phyloP scores from a whole-genome alignment of 176 grass and related monocot genomes.

The Rhynchospora tenuis region DNA sequence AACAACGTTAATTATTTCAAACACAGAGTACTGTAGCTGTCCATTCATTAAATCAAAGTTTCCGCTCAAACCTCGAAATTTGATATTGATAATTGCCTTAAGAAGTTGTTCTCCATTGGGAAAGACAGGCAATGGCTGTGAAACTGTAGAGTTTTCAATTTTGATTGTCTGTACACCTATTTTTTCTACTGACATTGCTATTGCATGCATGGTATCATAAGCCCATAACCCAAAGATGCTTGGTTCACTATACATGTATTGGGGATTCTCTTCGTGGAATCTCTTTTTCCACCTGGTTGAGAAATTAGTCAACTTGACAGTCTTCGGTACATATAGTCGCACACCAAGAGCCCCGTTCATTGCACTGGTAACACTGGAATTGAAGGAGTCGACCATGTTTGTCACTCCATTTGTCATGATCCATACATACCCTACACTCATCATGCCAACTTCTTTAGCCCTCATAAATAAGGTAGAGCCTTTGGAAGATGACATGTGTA shows the following conservation, averaged over 20 bases:
- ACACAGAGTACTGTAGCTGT: constrained; percentile 31
- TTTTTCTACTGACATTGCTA: constrained; percentile 33
- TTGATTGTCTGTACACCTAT: constrained; percentile 1
- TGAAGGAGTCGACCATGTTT: constrained; percentile 36
- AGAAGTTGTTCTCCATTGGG: constrained; percentile 37
- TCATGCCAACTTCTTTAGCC: constrained; percentile 43
- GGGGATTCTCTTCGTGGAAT: constrained; percentile 33
- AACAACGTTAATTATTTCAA: constrained; percentile 50
- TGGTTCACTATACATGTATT: constrained; percentile 9
- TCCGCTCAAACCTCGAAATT: constrained; percentile 45
- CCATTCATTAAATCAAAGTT: constrained; percentile 36
- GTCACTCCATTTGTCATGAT: constrained; percentile 41
- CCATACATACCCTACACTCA: constrained; percentile 46
- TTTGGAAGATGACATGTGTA: constrained; percentile 34
- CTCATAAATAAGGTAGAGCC: constrained; percentile 35
- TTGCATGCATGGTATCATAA: constrained; percentile 49
- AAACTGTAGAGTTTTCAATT: constrained; percentile 16
- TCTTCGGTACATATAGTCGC: constrained; percentile 23
- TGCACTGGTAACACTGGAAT: constrained; percentile 7
- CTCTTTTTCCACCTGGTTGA: constrained; percentile 38
- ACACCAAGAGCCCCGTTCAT: constrained; percentile 51
- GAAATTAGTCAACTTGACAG: constrained; percentile 32
- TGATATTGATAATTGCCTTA: constrained; percentile 23
- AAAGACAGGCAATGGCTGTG: neutral
- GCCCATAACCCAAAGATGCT: constrained; percentile 35